Conservation (phyloP, 2,329 filamentous ascomycete species). For the Fusarium mundagurra region DNA sequence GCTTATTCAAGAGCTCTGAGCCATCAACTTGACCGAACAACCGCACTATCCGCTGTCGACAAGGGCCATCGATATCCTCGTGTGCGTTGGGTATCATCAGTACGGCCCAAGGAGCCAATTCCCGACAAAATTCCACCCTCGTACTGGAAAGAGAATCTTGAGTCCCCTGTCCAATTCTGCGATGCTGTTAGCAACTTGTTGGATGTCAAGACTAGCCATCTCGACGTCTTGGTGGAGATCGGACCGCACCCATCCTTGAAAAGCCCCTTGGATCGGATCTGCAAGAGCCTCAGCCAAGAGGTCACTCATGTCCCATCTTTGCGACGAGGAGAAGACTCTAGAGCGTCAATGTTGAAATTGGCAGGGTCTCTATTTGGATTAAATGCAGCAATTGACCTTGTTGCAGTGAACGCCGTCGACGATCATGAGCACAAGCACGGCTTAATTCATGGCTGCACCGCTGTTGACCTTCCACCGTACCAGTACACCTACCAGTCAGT, state of each 20-base stretch:
- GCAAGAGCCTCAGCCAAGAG: background rate
- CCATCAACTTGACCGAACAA: no score
- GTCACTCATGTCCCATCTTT: background rate
- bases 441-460: background rate
- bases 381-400: background rate
- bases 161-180: no score
- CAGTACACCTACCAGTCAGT: background rate
- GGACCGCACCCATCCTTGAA: background rate
- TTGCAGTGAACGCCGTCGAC: background rate
- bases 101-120: no score
- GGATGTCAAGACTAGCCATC: no score
- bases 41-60: no score
- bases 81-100: no score
- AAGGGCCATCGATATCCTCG: no score
- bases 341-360: background rate
- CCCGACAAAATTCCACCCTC: no score
- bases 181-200: no score
- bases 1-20: no score
- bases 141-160: no score
- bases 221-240: background rate
- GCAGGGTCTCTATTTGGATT: background rate
- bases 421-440: background rate
- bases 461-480: background rate
- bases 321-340: background rate
- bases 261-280: background rate